Evolutionary conservation across 2,329 filamentous ascomycete genomes (phyloP).

Genomic region (Botryosphaeria dothidea): DNA sequence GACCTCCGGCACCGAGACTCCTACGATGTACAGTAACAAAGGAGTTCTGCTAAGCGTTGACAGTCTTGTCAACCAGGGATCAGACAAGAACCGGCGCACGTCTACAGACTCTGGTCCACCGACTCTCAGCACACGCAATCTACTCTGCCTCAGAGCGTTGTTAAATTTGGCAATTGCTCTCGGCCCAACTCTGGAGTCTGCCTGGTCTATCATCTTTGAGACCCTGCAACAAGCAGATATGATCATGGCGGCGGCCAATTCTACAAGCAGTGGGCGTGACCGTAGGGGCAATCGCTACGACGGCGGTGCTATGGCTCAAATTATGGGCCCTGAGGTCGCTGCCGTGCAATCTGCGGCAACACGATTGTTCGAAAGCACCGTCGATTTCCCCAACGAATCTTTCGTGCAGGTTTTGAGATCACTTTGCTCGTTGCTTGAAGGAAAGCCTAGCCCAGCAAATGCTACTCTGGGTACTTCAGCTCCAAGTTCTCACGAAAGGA

Average conservation of each 20-base stretch:
- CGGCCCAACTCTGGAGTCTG: constrained; percentile 78
- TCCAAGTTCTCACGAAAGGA: not conserved
- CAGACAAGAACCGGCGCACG: constrained; percentile 62
- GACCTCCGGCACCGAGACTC: constrained; percentile 50
- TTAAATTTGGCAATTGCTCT: constrained; percentile 95
- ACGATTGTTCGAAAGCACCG: constrained; percentile 85
- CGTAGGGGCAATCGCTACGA: constrained; percentile 27
- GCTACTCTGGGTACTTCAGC: constrained; percentile 16
- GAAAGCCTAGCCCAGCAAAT: constrained; percentile 26
- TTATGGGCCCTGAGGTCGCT: constrained; percentile 73
- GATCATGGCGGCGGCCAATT: constrained; percentile 61
- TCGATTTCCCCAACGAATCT: constrained; percentile 81
- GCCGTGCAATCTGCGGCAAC: constrained; percentile 87
- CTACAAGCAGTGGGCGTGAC: constrained; percentile 22
- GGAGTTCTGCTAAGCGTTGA: constrained; percentile 75
- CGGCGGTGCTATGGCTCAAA: constrained; percentile 31
- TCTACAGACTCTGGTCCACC: constrained; percentile 50
- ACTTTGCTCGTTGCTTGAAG: constrained; percentile 68
- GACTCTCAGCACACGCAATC: constrained; percentile 77
- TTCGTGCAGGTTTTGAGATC: constrained; percentile 78
- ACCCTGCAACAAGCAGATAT: constrained; percentile 92
- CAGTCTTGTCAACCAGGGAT: constrained; percentile 61
- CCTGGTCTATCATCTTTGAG: constrained; percentile 90
- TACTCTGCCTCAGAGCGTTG: constrained; percentile 85
- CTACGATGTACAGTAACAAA: constrained; percentile 68